Conservation (phyloP, 768 basidiomycete species). For the Pleurotus platypus region DNA sequence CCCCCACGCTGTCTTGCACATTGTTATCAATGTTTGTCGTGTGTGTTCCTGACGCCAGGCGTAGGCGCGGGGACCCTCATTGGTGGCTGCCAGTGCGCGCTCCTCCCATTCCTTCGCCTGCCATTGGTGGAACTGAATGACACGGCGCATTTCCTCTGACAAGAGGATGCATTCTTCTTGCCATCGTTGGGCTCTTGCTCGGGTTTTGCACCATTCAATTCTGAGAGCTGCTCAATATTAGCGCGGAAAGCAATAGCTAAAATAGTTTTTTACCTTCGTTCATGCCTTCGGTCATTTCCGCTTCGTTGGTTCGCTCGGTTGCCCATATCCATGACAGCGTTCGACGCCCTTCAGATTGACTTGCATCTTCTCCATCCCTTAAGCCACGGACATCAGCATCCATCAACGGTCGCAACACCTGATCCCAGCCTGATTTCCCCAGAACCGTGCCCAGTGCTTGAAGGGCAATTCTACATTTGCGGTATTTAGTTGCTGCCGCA, state of each 20-base stretch:
- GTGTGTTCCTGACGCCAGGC: not conserved
- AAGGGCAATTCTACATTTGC: not conserved
- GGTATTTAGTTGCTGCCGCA: too few species aligned
- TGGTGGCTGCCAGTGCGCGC: not conserved
- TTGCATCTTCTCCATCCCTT: not conserved
- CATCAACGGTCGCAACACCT: not conserved
- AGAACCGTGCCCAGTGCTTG: not conserved
- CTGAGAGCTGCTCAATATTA: slow-evolving; percentile 3
- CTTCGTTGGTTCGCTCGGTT: not conserved
- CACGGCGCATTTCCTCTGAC: slow-evolving; percentile 7
- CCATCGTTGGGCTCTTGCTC: slow-evolving; percentile 4
- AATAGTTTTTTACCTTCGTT: slow-evolving; percentile 1
- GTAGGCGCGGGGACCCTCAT: not conserved
- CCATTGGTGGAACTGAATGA: not conserved
- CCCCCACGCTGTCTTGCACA: not conserved
- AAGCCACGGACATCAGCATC: not conserved
- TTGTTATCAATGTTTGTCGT: not conserved
- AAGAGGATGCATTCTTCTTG: slow-evolving; percentile 7
- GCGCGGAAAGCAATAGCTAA: not conserved
- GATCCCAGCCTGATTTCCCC: not conserved
- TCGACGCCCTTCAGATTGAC: slow-evolving; percentile 7
- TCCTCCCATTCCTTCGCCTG: not conserved
- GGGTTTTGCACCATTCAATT: slow-evolving; percentile 10
- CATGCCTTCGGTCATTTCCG: not conserved
- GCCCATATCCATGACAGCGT: slow-evolving; percentile 13